Evolutionary conservation across 495 filamentous ascomycete genomes (phyloP), one percentile per base, ranked within the genome.

Genomic region (Aspergillus homomorphus): DNA sequence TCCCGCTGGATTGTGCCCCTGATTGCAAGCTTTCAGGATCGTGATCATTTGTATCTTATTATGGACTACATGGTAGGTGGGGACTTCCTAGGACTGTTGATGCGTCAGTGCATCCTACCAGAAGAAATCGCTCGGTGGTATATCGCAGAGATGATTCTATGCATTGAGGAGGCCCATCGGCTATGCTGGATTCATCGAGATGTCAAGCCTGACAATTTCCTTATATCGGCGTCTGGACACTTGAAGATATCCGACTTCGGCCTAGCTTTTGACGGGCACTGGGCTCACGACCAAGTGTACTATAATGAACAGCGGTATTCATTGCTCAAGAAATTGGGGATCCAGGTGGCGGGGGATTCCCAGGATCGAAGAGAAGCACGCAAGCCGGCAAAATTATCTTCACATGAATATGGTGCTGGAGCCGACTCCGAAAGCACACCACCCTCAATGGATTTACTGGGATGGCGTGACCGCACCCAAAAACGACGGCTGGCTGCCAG

Each of bases 41-140:
- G 79, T 33, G 80, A 81, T 18, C 88, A 90, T 64, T 77, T 98
- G 23, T 96, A 96, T 66, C 84, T 98, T 12, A 88, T 96, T 56
- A 96, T 96, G 91, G 92, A 98, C 57, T 98, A 96, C 66, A 95
- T 96, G 90, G 86, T 95, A 7, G 93, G 93, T 16, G 93, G 93
- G 2, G 93, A 98, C 67, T 96, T 98, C 62, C 79, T 98, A 3
- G 89, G 89, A 1, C 74, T 96, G 6, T 72, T 98, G 10, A 88
- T 96, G 60, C 86, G 92, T 23, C 88, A 91, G 66, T 87, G 90
- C 55, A 82, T 87, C 3, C 81, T 98, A 9, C 82, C 82, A 53
- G 93, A 98, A 69, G 76, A 80, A 7, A 84, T 89, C 45, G 86
- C 91, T 3, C 83, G 84, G 51, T 96, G 89, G 79, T 98, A 98